phyloP scores from a whole-genome alignment of 2,329 filamentous ascomycete species.

The Tolypocladium inflatum region DNA sequence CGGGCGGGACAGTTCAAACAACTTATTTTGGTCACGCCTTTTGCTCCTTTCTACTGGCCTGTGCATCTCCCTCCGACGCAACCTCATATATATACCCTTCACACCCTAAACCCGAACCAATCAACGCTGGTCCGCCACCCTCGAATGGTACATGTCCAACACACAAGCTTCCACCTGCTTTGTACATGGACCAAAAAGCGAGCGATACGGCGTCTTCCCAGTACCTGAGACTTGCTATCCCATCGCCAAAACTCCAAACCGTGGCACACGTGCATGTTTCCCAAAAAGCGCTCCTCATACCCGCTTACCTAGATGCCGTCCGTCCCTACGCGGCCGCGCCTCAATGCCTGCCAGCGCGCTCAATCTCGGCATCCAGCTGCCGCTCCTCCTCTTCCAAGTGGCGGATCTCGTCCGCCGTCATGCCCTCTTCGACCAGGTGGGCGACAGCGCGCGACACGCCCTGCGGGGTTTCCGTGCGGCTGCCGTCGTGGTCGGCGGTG shows the following conservation, averaged over 20 bases:
- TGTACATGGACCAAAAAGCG: neutral
- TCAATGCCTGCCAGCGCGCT: conserved; percentile 27
- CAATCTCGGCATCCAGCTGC: conserved; percentile 47
- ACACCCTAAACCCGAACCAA: neutral
- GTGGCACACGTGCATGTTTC: neutral
- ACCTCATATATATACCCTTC: neutral
- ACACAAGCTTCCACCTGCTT: neutral
- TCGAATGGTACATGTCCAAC: neutral
- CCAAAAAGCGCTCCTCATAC: neutral
- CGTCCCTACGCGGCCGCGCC: neutral
- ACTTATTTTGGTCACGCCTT: neutral
- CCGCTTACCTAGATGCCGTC: neutral
- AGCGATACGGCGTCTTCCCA: neutral
- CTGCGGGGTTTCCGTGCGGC: conserved; percentile 13
- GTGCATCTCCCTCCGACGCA: neutral
- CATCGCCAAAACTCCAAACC: neutral
- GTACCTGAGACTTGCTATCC: neutral
- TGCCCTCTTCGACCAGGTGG: conserved; percentile 50
- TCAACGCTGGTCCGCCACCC: neutral
- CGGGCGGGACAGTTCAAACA: neutral
- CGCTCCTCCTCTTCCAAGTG: conserved; percentile 48
- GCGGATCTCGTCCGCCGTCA: conserved; percentile 47
- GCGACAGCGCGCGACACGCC: conserved; percentile 30
- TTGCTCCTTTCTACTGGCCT: neutral
- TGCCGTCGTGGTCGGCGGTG: neutral